A percentile compares a stretch with the other conserved stretches of the same genome.
Conservation (phyloP, 306 rosid species). For the Castanea sativa region DNA sequence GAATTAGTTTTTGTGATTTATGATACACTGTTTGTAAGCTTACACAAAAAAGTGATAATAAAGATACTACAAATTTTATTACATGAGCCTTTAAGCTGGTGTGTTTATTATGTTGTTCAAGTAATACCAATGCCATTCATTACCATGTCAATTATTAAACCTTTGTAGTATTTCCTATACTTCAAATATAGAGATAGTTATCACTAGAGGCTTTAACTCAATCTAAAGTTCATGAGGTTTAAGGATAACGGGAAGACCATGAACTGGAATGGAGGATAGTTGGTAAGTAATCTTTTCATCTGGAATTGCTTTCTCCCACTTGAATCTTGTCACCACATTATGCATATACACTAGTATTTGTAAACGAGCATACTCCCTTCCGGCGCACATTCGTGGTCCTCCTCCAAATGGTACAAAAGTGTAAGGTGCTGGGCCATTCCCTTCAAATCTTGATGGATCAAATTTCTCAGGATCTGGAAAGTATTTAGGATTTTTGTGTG, state of each 20-base stretch:
- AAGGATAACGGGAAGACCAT: slow-evolving; percentile 32
- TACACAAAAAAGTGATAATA: too few relatives aligned
- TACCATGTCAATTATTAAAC: too few relatives aligned
- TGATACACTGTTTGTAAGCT: too few relatives aligned
- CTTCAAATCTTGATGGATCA: slow-evolving; percentile 50
- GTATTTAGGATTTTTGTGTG: slow-evolving; percentile 27
- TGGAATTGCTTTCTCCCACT: slow-evolving; percentile 27
- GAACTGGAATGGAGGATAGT: slow-evolving; percentile 17
- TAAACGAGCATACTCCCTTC: slow-evolving; percentile 27
- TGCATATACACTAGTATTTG: slow-evolving; percentile 36
- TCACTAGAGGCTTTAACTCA: too few relatives aligned
- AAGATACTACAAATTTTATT: too few relatives aligned
- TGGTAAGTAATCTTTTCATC: slow-evolving; percentile 23
- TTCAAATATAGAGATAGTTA: too few relatives aligned
- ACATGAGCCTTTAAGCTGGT: too few relatives aligned
- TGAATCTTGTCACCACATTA: slow-evolving; percentile 32
- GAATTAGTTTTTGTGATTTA: too few relatives aligned
- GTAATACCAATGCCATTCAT: too few relatives aligned
- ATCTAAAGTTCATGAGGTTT: not conserved
- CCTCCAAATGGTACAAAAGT: slow-evolving; percentile 38
- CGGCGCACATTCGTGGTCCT: slow-evolving; percentile 41
- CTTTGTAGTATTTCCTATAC: too few relatives aligned
- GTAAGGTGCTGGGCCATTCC: slow-evolving; percentile 28
- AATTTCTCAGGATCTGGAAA: slow-evolving; percentile 35
- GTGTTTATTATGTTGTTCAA: too few relatives aligned